Percentiles rank a stretch among this genome's conserved stretches.
Evolutionary conservation across 169 alveolate genomes (phyloP).

Genomic region (Eimeria maxima): DNA sequence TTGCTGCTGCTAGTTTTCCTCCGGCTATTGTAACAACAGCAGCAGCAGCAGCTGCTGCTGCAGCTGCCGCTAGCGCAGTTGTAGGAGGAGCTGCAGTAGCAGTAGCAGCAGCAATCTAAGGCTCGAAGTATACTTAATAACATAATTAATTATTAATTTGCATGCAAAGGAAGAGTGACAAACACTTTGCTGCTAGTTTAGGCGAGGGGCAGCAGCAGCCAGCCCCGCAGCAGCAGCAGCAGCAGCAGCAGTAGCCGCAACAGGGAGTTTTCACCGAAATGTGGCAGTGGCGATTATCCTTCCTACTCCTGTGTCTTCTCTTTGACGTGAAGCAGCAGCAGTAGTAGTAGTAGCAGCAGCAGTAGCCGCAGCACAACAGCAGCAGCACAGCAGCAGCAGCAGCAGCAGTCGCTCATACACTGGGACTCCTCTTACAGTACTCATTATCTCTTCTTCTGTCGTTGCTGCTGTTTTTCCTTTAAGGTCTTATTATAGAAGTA

Average conservation of each 20-base stretch:
- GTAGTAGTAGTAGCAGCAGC: neutral
- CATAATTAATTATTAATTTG: too few species aligned
- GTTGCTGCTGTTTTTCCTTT: neutral
- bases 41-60: neutral
- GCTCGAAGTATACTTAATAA: neutral
- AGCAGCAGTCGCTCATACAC: neutral
- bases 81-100: too few species aligned
- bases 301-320: neutral
- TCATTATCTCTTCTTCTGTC: neutral
- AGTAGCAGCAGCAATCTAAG: too few species aligned
- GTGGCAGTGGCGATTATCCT: neutral
- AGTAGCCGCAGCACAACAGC: neutral
- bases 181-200: neutral
- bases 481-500: too few species aligned
- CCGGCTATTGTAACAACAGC: neutral
- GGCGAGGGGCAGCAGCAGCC: neutral
- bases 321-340: neutral
- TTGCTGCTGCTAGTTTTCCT: too few species aligned
- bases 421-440: neutral
- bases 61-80: neutral
- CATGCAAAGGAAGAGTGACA: neutral
- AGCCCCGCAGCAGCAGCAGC: neutral
- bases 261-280: neutral
- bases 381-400: neutral
- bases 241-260: neutral